Percentiles rank a stretch among this genome's conserved stretches.
Conservation (phyloP, 2,329 filamentous ascomycete genomes). For the Gnomoniopsis smithogilvyi region DNA sequence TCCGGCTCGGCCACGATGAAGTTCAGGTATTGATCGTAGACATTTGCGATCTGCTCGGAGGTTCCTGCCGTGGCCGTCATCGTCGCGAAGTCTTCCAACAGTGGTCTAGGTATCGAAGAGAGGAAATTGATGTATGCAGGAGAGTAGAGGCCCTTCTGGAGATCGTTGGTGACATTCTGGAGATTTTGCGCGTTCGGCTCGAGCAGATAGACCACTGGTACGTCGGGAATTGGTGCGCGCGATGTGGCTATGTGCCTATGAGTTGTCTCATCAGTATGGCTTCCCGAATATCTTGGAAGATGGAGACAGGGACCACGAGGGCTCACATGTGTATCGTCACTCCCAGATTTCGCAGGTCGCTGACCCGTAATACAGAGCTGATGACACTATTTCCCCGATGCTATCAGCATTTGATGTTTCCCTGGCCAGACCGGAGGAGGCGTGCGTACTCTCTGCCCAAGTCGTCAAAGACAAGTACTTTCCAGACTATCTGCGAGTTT, state of each 20-base stretch:
- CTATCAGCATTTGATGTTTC: slow-evolving; percentile 3
- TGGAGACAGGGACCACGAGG: not conserved
- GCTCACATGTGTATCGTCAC: slow-evolving; percentile 89
- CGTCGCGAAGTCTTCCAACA: slow-evolving; percentile 91
- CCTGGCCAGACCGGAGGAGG: not conserved
- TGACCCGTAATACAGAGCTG: slow-evolving; percentile 91
- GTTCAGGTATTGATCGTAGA: slow-evolving; percentile 96
- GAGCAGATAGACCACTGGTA: slow-evolving; percentile 93
- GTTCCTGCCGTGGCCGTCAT: slow-evolving; percentile 82
- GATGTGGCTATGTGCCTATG: slow-evolving; percentile 73
- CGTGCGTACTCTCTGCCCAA: slow-evolving; percentile 20
- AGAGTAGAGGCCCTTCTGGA: slow-evolving; percentile 83
- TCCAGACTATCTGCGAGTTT: slow-evolving; percentile 86
- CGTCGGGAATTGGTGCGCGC: slow-evolving; percentile 90
- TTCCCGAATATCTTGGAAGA: not conserved
- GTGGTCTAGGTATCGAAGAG: slow-evolving; percentile 82
- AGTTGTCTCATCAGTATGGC: not conserved
- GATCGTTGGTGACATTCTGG: slow-evolving; percentile 76
- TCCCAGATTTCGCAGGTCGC: slow-evolving; percentile 89
- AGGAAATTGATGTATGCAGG: slow-evolving; percentile 97
- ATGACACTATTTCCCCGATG: slow-evolving; percentile 60
- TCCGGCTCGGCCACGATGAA: slow-evolving; percentile 96
- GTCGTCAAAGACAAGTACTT: slow-evolving; percentile 91
- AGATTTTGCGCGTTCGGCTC: slow-evolving; percentile 83
- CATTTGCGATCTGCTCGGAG: slow-evolving; percentile 83